These are phyloP conservation scores for Penicillium robsamsonii DNA, from an alignment of 495 filamentous ascomycete species.

Conservation along the genomic window DNA sequence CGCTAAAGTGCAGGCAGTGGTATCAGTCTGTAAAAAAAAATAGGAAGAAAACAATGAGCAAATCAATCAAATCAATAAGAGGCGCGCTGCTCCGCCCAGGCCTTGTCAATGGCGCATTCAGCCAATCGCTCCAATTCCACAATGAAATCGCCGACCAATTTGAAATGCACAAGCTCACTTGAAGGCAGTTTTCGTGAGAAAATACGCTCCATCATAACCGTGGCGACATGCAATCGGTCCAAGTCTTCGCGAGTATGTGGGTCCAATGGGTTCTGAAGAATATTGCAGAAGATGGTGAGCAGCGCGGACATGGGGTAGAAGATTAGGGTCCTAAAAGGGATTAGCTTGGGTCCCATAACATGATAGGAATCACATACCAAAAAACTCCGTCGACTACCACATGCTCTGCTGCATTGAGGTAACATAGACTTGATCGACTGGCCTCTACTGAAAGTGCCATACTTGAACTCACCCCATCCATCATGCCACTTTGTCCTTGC, in stretches of 20 bases:
- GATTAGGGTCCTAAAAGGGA: conserved; percentile 37
- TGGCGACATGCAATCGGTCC: conserved; percentile 38
- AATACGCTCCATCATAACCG: conserved; percentile 42
- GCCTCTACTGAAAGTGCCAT: conserved; percentile 51
- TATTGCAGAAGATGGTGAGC: conserved; percentile 50
- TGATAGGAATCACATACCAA: conserved; percentile 33
- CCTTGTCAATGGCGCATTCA: conserved; percentile 43
- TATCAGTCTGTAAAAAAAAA: neutral
- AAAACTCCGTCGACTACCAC: conserved; percentile 45
- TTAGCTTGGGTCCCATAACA: conserved; percentile 1
- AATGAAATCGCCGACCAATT: conserved; percentile 49
- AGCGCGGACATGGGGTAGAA: conserved; percentile 55
- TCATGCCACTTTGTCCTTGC: conserved; percentile 35
- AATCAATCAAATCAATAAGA: conserved; percentile 15
- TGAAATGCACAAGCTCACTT: conserved; percentile 46
- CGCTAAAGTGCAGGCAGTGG: neutral
- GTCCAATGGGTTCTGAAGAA: conserved; percentile 47
- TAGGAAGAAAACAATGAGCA: neutral
- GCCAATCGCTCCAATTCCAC: conserved; percentile 45
- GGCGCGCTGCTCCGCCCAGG: conserved; percentile 30
- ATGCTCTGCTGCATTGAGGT: conserved; percentile 40
- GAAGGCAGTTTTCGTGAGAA: conserved; percentile 37
- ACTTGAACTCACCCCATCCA: conserved; percentile 49
- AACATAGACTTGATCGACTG: conserved; percentile 50
- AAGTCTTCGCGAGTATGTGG: conserved; percentile 46